These are phyloP conservation scores for Ogataea sp. DNA, from an alignment of 805 yeast species.

Conservation along the genomic window DNA sequence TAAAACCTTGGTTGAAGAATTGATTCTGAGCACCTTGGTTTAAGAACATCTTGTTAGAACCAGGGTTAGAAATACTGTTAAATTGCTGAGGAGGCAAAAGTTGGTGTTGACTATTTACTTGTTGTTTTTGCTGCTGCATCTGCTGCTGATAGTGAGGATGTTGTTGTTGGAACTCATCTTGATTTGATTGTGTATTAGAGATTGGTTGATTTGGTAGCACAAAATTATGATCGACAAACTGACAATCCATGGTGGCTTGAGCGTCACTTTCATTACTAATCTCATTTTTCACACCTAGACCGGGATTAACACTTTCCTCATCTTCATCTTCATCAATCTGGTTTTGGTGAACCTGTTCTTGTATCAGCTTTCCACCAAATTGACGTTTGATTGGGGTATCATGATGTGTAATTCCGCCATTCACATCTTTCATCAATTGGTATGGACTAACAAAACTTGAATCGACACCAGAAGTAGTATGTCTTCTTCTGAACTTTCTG, in stretches of 20 bases:
- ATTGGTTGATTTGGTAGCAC: slow-evolving; percentile 9
- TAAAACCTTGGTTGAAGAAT: too few species aligned
- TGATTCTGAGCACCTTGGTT: too few species aligned
- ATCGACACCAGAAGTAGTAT: slow-evolving; percentile 1
- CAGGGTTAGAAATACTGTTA: background rate
- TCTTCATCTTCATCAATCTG: too few species aligned
- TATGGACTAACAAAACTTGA: slow-evolving; percentile 16
- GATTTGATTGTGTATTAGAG: slow-evolving; percentile 10
- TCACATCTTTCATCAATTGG: slow-evolving; percentile 15
- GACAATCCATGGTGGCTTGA: slow-evolving; percentile 8
- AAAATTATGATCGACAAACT: slow-evolving; percentile 10
- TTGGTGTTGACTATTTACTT: background rate
- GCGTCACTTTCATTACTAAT: too few species aligned
- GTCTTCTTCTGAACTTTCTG: slow-evolving; percentile 1
- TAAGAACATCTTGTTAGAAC: too few species aligned
- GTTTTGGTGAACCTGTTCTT: slow-evolving; percentile 6
- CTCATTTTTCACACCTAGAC: background rate
- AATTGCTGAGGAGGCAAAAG: background rate
- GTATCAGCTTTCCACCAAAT: slow-evolving; percentile 22
- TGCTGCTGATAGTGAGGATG: slow-evolving; percentile 7
- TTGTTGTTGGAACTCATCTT: slow-evolving; percentile 4
- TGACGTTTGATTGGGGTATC: slow-evolving; percentile 4
- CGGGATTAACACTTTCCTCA: too few species aligned
- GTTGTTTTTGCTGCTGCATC: slow-evolving; percentile 1
- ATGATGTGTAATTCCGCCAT: background rate